Conservation (phyloP, 306 rosid genomes). For the Corylus avellana region DNA sequence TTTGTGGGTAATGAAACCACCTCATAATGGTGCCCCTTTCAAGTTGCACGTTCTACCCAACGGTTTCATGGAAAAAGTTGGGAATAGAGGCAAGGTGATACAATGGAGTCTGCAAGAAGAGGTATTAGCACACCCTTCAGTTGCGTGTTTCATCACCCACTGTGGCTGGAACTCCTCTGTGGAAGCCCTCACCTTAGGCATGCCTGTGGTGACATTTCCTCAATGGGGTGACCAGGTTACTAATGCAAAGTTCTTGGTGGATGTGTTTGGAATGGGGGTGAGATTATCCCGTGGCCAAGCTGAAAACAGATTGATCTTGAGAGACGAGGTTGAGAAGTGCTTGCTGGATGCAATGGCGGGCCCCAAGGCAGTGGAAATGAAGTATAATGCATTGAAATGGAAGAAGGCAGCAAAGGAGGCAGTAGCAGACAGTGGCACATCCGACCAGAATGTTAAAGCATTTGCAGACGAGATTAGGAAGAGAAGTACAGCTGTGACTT, state of each 20-base stretch:
- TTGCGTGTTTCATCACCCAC: slow-evolving; percentile 60
- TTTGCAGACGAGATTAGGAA: slow-evolving; percentile 47
- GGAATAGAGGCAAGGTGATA: slow-evolving; percentile 52
- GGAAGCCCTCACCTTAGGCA: slow-evolving; percentile 49
- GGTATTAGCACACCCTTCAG: slow-evolving; percentile 55
- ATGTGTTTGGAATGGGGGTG: slow-evolving; percentile 52
- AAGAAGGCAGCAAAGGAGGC: slow-evolving; percentile 55
- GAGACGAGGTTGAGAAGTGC: slow-evolving; percentile 52
- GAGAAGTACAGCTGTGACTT: background rate
- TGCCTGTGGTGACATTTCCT: slow-evolving; percentile 49
- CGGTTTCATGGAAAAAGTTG: slow-evolving; percentile 42
- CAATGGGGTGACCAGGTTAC: slow-evolving; percentile 66
- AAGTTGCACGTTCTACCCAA: slow-evolving; percentile 38
- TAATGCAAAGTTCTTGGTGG: slow-evolving; percentile 46
- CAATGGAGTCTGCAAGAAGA: slow-evolving; percentile 72
- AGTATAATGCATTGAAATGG: slow-evolving; percentile 41
- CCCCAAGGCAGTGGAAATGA: slow-evolving; percentile 53
- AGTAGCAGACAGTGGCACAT: slow-evolving; percentile 56
- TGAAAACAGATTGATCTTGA: slow-evolving; percentile 34
- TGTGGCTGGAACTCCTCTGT: slow-evolving; percentile 69
- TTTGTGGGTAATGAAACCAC: slow-evolving; percentile 66
- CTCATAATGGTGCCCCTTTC: background rate
- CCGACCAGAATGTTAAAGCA: slow-evolving; percentile 40
- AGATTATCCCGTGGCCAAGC: slow-evolving; percentile 36
- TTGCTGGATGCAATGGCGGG: slow-evolving; percentile 50